phyloP scores from a whole-genome alignment of 768 basidiomycete genomes.

The Trametes cubensis region DNA sequence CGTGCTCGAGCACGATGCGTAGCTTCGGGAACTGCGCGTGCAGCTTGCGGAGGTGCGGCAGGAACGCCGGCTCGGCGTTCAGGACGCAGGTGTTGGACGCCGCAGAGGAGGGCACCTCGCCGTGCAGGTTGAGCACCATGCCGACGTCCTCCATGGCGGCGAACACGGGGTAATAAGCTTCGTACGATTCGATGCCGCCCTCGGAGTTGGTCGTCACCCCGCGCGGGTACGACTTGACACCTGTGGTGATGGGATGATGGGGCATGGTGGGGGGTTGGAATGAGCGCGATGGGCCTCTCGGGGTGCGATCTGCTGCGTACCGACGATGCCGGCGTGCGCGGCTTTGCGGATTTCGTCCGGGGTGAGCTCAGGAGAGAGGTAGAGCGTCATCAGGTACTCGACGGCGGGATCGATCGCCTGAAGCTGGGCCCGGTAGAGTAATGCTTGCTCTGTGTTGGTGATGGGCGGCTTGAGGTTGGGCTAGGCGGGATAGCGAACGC shows the following conservation, averaged over 20 bases:
- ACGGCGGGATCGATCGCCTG: conserved; percentile 73
- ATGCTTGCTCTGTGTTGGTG: conserved; percentile 75
- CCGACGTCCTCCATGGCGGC: conserved; percentile 90
- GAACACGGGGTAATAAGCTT: conserved; percentile 90
- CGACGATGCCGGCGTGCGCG: conserved; percentile 78
- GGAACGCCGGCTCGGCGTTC: conserved; percentile 89
- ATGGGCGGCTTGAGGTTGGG: conserved; percentile 93
- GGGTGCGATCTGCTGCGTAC: conserved; percentile 28
- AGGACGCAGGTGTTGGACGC: conserved; percentile 83
- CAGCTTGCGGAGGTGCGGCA: conserved; percentile 82
- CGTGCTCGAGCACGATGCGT: conserved; percentile 96
- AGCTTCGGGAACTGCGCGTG: conserved; percentile 84
- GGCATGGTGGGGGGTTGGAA: neutral
- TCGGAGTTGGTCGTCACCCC: conserved; percentile 98
- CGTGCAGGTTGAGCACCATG: conserved; percentile 96
- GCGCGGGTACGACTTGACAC: conserved; percentile 96
- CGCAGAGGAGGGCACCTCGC: conserved; percentile 92
- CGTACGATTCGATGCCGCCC: conserved; percentile 94
- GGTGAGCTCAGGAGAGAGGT: conserved; percentile 89
- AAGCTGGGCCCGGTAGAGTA: conserved; percentile 78
- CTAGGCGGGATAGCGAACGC: conserved; percentile 42
- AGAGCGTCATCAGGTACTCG: conserved; percentile 94
- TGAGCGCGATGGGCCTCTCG: neutral
- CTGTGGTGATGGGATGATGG: conserved; percentile 29
- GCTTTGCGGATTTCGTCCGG: conserved; percentile 91